Conservation (phyloP, 495 filamentous ascomycete species). For the Amorphotheca resinae region DNA sequence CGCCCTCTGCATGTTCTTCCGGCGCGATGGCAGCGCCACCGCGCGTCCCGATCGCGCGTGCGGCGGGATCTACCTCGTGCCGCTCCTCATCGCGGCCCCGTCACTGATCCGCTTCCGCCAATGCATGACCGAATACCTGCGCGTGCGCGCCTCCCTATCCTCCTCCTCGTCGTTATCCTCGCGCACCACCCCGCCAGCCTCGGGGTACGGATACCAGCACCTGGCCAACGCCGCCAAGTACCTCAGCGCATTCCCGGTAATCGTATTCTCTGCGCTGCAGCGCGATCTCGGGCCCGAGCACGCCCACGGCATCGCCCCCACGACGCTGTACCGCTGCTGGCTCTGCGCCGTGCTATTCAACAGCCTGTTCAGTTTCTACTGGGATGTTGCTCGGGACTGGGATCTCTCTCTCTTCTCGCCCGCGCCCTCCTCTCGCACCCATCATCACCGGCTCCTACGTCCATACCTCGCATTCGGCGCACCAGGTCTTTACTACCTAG, state of each 20-base stretch:
- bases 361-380: slow-evolving; percentile 89
- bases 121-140: slow-evolving; percentile 76
- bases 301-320: slow-evolving; percentile 28
- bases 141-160: slow-evolving; percentile 43
- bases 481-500: slow-evolving; percentile 65
- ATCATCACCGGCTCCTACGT: slow-evolving; percentile 53
- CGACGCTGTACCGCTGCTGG: slow-evolving; percentile 39
- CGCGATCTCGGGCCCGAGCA: slow-evolving; percentile 41
- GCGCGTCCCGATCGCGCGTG: slow-evolving; percentile 68
- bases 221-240: slow-evolving; percentile 91
- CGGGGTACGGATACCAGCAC: slow-evolving; percentile 67
- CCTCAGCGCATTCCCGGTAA: slow-evolving; percentile 80
- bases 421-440: slow-evolving; percentile 28
- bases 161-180: too few relatives aligned
- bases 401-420: slow-evolving; percentile 69
- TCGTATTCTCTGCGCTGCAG: slow-evolving; percentile 62
- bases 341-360: slow-evolving; percentile 57
- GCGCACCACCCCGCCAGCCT: too few relatives aligned
- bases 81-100: slow-evolving; percentile 68
- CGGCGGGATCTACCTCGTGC: slow-evolving; percentile 62
- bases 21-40: slow-evolving; percentile 52
- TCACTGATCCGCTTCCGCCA: slow-evolving; percentile 80
- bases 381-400: slow-evolving; percentile 96
- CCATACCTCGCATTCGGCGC: slow-evolving; percentile 56
- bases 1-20: slow-evolving; percentile 79